These are phyloP conservation scores for Verbascum thapsus DNA, from an alignment of 257 asterid species.

Conservation along the genomic window DNA sequence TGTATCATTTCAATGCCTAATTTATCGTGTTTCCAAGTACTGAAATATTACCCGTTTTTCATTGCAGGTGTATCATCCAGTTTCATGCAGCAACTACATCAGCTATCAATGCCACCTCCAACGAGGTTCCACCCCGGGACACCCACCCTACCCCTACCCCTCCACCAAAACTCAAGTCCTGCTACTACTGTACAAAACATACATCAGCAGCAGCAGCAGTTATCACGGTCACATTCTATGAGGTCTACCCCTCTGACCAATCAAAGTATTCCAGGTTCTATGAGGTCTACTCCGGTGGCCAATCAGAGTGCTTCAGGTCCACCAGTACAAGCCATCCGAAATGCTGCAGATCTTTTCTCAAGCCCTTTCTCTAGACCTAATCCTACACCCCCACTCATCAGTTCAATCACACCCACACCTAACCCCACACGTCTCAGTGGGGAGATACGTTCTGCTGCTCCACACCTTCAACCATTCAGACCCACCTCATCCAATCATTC, in stretches of 20 bases:
- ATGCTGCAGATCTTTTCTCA: slow-evolving; percentile 43
- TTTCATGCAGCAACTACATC: slow-evolving; percentile 48
- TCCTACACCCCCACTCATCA: slow-evolving; percentile 57
- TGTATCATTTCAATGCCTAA: no score
- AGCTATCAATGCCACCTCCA: slow-evolving; percentile 35
- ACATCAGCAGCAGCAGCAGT: no score
- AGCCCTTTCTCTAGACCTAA: slow-evolving; percentile 46
- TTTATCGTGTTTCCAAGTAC: no score
- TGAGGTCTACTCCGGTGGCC: slow-evolving; percentile 29
- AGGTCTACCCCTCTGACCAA: slow-evolving; percentile 29
- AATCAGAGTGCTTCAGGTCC: slow-evolving; percentile 38
- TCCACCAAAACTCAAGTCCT: slow-evolving; percentile 29
- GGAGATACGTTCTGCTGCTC: slow-evolving; percentile 60
- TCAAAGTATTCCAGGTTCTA: neutral
- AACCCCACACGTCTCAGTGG: slow-evolving; percentile 43
- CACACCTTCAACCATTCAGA: slow-evolving; percentile 73
- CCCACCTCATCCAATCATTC: slow-evolving; percentile 31
- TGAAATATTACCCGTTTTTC: slow-evolving; percentile 5
- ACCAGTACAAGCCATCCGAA: slow-evolving; percentile 37
- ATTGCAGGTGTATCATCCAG: slow-evolving; percentile 52
- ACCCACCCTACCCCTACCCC: slow-evolving; percentile 25
- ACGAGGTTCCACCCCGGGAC: slow-evolving; percentile 35
- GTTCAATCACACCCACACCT: slow-evolving; percentile 50
- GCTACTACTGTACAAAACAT: neutral
- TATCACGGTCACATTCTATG: slow-evolving; percentile 13